phyloP scores from a whole-genome alignment of 148 eudicot species.

The Nepenthes mirabilis region DNA sequence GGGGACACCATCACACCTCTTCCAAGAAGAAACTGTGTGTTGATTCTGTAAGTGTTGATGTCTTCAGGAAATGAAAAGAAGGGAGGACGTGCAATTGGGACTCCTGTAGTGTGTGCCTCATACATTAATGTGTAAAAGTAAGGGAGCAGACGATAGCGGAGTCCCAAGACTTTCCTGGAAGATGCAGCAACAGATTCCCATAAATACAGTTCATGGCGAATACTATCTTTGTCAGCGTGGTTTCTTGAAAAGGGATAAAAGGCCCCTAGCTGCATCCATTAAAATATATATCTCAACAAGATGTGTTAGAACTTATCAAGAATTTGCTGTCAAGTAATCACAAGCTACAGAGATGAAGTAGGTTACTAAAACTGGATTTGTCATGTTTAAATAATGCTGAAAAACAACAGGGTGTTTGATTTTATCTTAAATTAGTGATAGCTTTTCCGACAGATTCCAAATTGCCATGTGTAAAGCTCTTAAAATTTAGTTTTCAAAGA shows the following conservation, averaged over 20 bases:
- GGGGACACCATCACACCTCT: constrained; percentile 50
- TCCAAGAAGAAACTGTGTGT: constrained; percentile 40
- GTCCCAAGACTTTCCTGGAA: constrained; percentile 36
- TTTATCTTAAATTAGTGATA: too few relatives aligned
- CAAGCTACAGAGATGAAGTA: too few relatives aligned
- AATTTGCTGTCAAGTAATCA: not conserved
- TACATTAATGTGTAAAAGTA: constrained; percentile 42
- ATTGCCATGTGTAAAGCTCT: too few relatives aligned
- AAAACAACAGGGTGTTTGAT: too few relatives aligned
- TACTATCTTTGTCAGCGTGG: constrained; percentile 19
- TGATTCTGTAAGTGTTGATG: constrained; percentile 21
- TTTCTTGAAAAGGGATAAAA: constrained; percentile 52
- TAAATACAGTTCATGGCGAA: constrained; percentile 33
- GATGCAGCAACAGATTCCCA: constrained; percentile 42
- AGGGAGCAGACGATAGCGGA: constrained; percentile 45
- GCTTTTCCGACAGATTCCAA: too few relatives aligned
- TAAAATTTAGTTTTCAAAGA: too few relatives aligned
- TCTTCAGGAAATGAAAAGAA: constrained; percentile 45
- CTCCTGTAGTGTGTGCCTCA: constrained; percentile 36
- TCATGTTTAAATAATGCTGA: too few relatives aligned
- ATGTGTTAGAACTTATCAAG: not conserved
- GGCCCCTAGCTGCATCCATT: constrained; percentile 32
- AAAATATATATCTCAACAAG: not conserved
- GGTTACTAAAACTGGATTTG: too few relatives aligned
- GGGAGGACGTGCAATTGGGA: constrained; percentile 47